A percentile compares a stretch with the other conserved stretches of the same genome.
Conservation (phyloP, 257 asterid genomes). For the Fraxinus americana region DNA sequence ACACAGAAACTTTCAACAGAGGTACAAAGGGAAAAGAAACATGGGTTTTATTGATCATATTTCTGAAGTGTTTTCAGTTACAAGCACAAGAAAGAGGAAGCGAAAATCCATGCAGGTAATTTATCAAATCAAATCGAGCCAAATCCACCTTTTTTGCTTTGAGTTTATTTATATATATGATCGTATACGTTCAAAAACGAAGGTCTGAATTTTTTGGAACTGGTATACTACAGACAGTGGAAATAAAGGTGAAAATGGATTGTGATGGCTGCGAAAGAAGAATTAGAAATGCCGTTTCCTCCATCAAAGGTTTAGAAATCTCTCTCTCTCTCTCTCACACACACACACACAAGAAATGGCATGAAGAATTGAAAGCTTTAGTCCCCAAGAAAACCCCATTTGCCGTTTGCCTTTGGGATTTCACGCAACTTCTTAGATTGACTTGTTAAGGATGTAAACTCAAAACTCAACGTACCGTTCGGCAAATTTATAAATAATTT, state of each 20-base stretch:
- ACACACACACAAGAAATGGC: too few relatives aligned
- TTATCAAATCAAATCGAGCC: not conserved
- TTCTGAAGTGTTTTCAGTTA: conserved; percentile 41
- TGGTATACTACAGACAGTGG: conserved; percentile 48
- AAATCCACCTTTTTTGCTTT: not conserved
- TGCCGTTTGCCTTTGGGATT: too few relatives aligned
- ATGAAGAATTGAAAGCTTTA: too few relatives aligned
- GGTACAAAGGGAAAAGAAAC: not conserved
- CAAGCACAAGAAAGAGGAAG: conserved; percentile 48
- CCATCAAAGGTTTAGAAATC: conserved; percentile 51
- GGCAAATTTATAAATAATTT: too few relatives aligned
- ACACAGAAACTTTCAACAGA: not conserved
- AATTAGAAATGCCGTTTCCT: conserved; percentile 56
- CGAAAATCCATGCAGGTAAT: conserved; percentile 56
- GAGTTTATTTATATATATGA: too few relatives aligned
- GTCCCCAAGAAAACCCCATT: too few relatives aligned
- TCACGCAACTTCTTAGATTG: not conserved
- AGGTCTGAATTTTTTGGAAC: not conserved
- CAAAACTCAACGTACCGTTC: not conserved
- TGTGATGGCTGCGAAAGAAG: conserved; percentile 77
- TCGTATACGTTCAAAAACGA: too few relatives aligned
- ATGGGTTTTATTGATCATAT: conserved; percentile 70
- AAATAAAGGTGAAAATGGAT: conserved; percentile 76
- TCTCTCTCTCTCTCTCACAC: not conserved
- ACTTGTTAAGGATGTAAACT: too few relatives aligned